Evolutionary conservation across 495 filamentous ascomycete species (phyloP).

Genomic region (Daldinia bambusicola): DNA sequence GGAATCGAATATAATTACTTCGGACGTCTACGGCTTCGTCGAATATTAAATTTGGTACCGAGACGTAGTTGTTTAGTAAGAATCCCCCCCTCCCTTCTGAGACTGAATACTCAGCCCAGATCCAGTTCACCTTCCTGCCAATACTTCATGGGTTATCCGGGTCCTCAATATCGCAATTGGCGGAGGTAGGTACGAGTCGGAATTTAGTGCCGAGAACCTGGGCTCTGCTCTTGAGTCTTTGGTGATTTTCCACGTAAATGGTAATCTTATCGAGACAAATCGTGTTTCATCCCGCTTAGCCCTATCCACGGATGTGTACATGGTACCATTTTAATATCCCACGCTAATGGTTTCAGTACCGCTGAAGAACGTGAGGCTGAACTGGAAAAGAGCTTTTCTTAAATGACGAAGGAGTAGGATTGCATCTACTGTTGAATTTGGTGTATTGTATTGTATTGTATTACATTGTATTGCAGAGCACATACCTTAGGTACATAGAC

Average conservation of each 20-base stretch:
- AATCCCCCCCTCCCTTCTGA: no score
- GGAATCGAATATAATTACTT: no score
- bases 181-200: conserved; percentile 11
- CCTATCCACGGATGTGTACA: conserved; percentile 26
- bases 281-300: conserved; percentile 41
- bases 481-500: no score
- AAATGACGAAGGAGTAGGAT: not conserved
- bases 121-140: not conserved
- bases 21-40: not conserved
- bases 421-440: not conserved
- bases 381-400: conserved; percentile 3
- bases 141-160: not conserved
- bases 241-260: conserved; percentile 8
- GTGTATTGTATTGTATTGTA: no score
- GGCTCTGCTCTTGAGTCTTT: conserved; percentile 15
- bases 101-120: not conserved
- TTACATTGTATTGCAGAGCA: not conserved
- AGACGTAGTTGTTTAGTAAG: no score
- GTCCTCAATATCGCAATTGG: not conserved
- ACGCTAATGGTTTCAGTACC: conserved; percentile 8
- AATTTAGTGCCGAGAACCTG: conserved; percentile 16
- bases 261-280: conserved; percentile 43
- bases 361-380: conserved; percentile 9
- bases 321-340: not conserved
- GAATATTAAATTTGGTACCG: no score